Percentiles rank a stretch among this genome's conserved stretches.
Evolutionary conservation across 768 basidiomycete genomes (phyloP).

Genomic region (Pisolithus orientalis): DNA sequence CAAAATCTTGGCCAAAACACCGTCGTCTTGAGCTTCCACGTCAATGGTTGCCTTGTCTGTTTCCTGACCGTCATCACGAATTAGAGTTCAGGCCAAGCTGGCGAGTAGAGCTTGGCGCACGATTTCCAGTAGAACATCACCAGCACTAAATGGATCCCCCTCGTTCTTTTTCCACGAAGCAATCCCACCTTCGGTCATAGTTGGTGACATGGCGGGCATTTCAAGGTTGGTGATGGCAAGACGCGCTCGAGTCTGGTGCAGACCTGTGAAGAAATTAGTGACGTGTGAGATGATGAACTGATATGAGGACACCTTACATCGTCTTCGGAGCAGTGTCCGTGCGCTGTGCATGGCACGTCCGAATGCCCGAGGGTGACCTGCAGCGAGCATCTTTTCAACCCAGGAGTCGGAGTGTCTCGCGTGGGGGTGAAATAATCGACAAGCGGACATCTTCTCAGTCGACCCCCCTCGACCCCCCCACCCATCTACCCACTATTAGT

Average conservation of each 20-base stretch:
- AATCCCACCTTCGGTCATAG: conserved; percentile 94
- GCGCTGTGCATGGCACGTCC: conserved; percentile 7
- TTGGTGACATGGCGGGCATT: conserved; percentile 98
- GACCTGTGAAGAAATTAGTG: conserved; percentile 9
- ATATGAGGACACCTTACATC: conserved; percentile 15
- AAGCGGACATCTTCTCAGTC: background rate
- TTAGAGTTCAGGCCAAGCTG: background rate
- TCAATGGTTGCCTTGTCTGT: conserved; percentile 97
- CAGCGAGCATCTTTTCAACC: conserved; percentile 1
- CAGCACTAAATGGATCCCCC: conserved; percentile 72
- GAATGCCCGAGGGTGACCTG: conserved; percentile 10
- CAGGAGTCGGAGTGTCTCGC: background rate
- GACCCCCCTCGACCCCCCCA: background rate
- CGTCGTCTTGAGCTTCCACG: conserved; percentile 97
- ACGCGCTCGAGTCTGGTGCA: conserved; percentile 48
- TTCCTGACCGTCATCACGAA: conserved; percentile 47
- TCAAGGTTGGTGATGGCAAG: conserved; percentile 66
- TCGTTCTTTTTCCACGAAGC: conserved; percentile 85
- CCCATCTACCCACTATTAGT: background rate
- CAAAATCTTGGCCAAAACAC: conserved; percentile 88
- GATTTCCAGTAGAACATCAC: conserved; percentile 87
- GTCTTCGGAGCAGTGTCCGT: conserved; percentile 11
- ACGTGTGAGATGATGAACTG: background rate
- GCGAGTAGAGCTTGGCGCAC: conserved; percentile 38
- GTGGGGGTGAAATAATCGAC: background rate